phyloP scores from a whole-genome alignment of 371 early-diverging fungal species.

The Saksenaea vasiformis region DNA sequence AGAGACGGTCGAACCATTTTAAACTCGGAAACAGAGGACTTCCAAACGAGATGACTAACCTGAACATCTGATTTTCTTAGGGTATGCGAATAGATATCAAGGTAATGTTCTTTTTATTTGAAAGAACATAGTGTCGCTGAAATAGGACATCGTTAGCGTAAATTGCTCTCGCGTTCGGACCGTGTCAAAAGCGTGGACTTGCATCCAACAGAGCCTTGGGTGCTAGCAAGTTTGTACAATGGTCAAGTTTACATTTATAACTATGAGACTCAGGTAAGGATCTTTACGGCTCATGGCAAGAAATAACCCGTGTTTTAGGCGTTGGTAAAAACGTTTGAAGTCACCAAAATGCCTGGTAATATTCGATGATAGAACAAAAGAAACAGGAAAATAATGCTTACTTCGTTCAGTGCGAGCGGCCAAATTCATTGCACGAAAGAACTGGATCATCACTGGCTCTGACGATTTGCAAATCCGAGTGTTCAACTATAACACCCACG shows the following conservation, averaged over 20 bases:
- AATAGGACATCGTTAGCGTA: slow-evolving; percentile 48
- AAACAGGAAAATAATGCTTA: not conserved
- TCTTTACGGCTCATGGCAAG: too few species aligned
- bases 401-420: slow-evolving; percentile 81
- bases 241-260: slow-evolving; percentile 98
- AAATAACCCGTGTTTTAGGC: slow-evolving; percentile 51
- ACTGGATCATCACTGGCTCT: slow-evolving; percentile 96
- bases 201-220: slow-evolving; percentile 99
- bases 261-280: slow-evolving; percentile 91
- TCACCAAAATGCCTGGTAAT: slow-evolving; percentile 83
- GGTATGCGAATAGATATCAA: slow-evolving; percentile 72
- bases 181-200: slow-evolving; percentile 98
- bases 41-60: not conserved
- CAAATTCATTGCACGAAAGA: slow-evolving; percentile 95
- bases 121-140: not conserved
- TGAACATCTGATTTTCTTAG: slow-evolving; percentile 26
- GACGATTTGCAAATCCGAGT: slow-evolving; percentile 98
- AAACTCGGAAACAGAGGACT: not conserved
- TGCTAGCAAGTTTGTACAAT: slow-evolving; percentile 96
- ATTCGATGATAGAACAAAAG: not conserved
- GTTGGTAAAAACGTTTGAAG: slow-evolving; percentile 96
- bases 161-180: slow-evolving; percentile 86
- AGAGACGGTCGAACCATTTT: not conserved
- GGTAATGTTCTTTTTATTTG: slow-evolving; percentile 27
- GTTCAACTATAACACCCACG: slow-evolving; percentile 99